A percentile compares a stretch with the other conserved stretches of the same genome.
Evolutionary conservation across 495 filamentous ascomycete species (phyloP).

Genomic region (Daldinia vernicosa): DNA sequence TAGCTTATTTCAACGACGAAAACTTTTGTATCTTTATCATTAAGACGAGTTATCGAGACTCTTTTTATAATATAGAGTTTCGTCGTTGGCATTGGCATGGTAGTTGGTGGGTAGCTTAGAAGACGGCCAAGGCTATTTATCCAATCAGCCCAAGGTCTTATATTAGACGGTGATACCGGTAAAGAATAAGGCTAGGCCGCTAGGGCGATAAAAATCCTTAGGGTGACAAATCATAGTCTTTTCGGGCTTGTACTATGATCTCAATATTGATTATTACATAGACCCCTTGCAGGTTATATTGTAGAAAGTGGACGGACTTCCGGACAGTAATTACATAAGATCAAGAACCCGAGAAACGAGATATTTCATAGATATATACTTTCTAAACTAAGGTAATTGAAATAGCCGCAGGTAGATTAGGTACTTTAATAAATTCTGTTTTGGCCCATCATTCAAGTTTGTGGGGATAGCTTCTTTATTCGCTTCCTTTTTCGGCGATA

Average conservation of each 20-base stretch:
- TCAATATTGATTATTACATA: neutral
- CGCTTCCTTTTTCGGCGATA: neutral
- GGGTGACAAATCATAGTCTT: neutral
- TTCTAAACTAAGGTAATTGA: neutral
- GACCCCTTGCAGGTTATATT: neutral
- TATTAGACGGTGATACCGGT: neutral
- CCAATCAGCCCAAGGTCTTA: neutral
- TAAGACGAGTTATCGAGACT: neutral
- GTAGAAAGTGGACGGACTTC: neutral
- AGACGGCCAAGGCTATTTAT: neutral
- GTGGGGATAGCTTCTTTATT: neutral
- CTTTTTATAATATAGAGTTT: neutral
- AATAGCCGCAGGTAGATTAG: neutral
- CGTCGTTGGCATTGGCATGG: neutral
- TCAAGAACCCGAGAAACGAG: neutral
- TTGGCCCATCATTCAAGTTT: neutral
- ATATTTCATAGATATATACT: too few relatives aligned
- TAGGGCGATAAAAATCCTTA: neutral
- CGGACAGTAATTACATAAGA: neutral
- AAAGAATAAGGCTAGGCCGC: neutral
- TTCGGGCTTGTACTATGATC: neutral
- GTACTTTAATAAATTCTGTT: neutral
- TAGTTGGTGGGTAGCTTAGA: neutral
- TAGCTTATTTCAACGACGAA: conserved; percentile 34
- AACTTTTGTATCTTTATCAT: neutral